Evolutionary conservation across 2,329 filamentous ascomycete species (phyloP).

Genomic region (Didymellaceae sp.): DNA sequence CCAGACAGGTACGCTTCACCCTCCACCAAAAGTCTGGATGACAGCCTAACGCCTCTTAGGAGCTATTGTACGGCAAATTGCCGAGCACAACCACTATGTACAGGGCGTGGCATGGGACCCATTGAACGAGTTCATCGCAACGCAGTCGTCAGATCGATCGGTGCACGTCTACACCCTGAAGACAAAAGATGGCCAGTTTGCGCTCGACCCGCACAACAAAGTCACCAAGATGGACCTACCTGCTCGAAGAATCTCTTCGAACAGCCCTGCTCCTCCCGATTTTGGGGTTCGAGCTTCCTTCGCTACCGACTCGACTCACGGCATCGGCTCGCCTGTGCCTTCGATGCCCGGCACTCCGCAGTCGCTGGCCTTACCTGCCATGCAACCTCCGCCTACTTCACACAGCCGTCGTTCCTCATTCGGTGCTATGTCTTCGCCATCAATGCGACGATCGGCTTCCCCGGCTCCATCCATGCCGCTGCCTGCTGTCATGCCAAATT

Average conservation of each 20-base stretch:
- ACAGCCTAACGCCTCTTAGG: conserved; percentile 34
- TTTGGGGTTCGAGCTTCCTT: conserved; percentile 71
- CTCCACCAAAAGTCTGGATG: conserved; percentile 12
- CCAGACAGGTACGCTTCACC: conserved; percentile 70
- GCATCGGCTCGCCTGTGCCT: conserved; percentile 78
- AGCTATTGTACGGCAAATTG: conserved; percentile 79
- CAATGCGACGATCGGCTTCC: conserved; percentile 83
- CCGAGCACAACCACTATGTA: conserved; percentile 97
- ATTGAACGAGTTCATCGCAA: conserved; percentile 96
- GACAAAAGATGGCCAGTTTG: conserved; percentile 95
- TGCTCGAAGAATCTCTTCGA: conserved; percentile 84
- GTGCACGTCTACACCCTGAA: conserved; percentile 97
- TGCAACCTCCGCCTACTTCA: conserved; percentile 94
- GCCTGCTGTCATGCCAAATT: conserved; percentile 94
- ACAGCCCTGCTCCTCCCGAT: conserved; percentile 89
- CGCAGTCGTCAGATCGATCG: conserved; percentile 95
- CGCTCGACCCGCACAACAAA: conserved; percentile 77
- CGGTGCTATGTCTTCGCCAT: conserved; percentile 67
- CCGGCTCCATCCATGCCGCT: conserved; percentile 92
- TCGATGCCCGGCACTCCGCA: conserved; percentile 95
- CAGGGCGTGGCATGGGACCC: conserved; percentile 99
- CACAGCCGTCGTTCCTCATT: conserved; percentile 96
- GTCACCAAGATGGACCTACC: conserved; percentile 94
- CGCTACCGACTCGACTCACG: conserved; percentile 59
- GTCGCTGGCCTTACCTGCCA: conserved; percentile 78